Percentiles rank a stretch among this genome's conserved stretches.
Conservation (phyloP, 768 basidiomycete genomes). For the Gloeostereum incarnatum region DNA sequence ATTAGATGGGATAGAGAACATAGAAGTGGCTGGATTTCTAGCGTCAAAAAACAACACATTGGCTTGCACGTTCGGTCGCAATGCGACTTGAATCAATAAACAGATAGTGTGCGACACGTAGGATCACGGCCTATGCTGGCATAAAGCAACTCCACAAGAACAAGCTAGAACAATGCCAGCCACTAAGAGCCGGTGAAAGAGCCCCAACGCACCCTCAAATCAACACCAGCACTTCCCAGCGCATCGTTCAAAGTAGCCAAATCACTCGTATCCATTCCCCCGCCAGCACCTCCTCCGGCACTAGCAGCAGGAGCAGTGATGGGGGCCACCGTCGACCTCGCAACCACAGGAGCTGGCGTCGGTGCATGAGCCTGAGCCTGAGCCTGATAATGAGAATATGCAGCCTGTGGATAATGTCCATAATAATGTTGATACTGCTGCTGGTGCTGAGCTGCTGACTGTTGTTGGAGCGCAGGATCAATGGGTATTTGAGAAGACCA, state of each 20-base stretch:
- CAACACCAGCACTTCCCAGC: slow-evolving; percentile 79
- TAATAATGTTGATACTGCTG: slow-evolving; percentile 15
- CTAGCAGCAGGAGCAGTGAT: slow-evolving; percentile 10
- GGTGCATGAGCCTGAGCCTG: slow-evolving; percentile 15
- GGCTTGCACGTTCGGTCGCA: too few species aligned
- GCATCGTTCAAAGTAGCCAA: slow-evolving; percentile 79
- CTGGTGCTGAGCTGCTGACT: slow-evolving; percentile 36
- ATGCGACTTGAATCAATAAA: too few species aligned
- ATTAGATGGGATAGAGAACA: too few species aligned
- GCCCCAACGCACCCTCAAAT: slow-evolving; percentile 50
- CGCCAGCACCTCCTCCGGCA: not conserved
- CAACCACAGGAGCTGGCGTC: slow-evolving; percentile 9
- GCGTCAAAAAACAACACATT: too few species aligned
- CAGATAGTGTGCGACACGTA: too few species aligned
- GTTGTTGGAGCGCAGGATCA: slow-evolving; percentile 60
- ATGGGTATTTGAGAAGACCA: slow-evolving; percentile 37
- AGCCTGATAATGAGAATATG: slow-evolving; percentile 19
- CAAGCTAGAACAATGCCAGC: not conserved
- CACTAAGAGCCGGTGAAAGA: not conserved
- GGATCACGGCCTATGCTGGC: too few species aligned
- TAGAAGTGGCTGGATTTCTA: too few species aligned
- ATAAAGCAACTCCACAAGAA: slow-evolving; percentile 1
- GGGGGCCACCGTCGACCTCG: slow-evolving; percentile 14
- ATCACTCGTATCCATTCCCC: slow-evolving; percentile 57
- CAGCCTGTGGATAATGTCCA: slow-evolving; percentile 16